Evolutionary conservation across 2,329 filamentous ascomycete genomes (phyloP).

Genomic region (Endocalyx cinctus): DNA sequence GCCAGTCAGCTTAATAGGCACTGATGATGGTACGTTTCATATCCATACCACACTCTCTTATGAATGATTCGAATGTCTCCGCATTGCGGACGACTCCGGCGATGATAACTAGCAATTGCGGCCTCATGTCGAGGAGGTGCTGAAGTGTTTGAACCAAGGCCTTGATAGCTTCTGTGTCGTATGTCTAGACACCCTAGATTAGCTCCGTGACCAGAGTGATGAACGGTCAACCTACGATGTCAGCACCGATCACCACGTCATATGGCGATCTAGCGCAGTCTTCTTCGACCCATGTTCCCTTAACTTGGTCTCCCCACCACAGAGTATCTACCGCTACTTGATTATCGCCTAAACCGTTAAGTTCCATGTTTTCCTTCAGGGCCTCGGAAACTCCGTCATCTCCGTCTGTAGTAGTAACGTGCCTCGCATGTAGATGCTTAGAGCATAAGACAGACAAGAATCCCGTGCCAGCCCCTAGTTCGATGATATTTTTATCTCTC

Average conservation of each 20-base stretch:
- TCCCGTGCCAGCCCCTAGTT: slow-evolving; percentile 64
- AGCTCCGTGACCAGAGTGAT: neutral
- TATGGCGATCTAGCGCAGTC: slow-evolving; percentile 18
- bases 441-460: slow-evolving; percentile 61
- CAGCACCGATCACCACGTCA: slow-evolving; percentile 26
- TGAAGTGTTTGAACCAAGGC: slow-evolving; percentile 51
- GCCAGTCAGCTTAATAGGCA: neutral
- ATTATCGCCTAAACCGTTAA: slow-evolving; percentile 40
- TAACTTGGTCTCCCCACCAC: slow-evolving; percentile 29
- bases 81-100: slow-evolving; percentile 58
- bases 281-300: slow-evolving; percentile 20
- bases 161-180: slow-evolving; percentile 54
- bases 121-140: slow-evolving; percentile 50
- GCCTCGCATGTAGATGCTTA: slow-evolving; percentile 48
- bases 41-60: slow-evolving; percentile 51
- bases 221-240: slow-evolving; percentile 19
- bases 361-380: slow-evolving; percentile 45
- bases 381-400: slow-evolving; percentile 50
- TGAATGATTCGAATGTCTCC: slow-evolving; percentile 56
- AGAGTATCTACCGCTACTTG: slow-evolving; percentile 22
- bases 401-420: slow-evolving; percentile 59
- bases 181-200: slow-evolving; percentile 42
- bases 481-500: slow-evolving; percentile 50
- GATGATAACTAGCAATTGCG: slow-evolving; percentile 49
- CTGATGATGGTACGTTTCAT: too few relatives aligned